phyloP scores from a whole-genome alignment of 1,284 basidiomycete genomes.

The Tausonia pullulans region DNA sequence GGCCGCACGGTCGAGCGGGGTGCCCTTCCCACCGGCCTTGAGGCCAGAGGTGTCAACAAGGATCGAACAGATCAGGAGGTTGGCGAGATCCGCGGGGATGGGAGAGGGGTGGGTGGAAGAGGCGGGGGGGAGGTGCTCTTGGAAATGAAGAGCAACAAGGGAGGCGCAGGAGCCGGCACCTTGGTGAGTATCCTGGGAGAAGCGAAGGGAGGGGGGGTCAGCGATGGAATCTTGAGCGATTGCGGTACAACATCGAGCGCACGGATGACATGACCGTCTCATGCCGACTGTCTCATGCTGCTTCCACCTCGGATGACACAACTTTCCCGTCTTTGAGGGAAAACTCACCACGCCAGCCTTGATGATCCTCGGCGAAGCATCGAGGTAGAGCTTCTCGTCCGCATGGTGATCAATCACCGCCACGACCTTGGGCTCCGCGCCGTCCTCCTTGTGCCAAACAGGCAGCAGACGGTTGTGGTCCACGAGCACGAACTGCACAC shows the following conservation, averaged over 20 bases:
- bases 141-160: slow-evolving; percentile 51
- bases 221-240: no score
- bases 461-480: slow-evolving; percentile 74
- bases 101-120: slow-evolving; percentile 28
- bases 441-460: slow-evolving; percentile 35
- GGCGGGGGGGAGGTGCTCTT: slow-evolving; percentile 21
- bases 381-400: slow-evolving; percentile 59
- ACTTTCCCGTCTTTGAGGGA: no score
- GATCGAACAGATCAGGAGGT: slow-evolving; percentile 66
- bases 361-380: slow-evolving; percentile 56
- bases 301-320: no score
- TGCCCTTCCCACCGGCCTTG: slow-evolving; percentile 62
- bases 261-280: no score
- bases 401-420: slow-evolving; percentile 89
- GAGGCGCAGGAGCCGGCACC: slow-evolving; percentile 66
- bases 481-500: slow-evolving; percentile 63
- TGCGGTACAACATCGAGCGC: no score
- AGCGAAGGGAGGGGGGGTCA: slow-evolving; percentile 24
- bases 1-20: slow-evolving; percentile 49
- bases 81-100: slow-evolving; percentile 46
- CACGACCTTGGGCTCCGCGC: slow-evolving; percentile 40
- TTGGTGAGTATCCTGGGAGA: no score
- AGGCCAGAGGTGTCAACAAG: slow-evolving; percentile 74
- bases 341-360: no score
- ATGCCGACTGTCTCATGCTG: no score